Evolutionary conservation across 1,284 basidiomycete species (phyloP).

Genomic region (Singerocomus rubriflavus): DNA sequence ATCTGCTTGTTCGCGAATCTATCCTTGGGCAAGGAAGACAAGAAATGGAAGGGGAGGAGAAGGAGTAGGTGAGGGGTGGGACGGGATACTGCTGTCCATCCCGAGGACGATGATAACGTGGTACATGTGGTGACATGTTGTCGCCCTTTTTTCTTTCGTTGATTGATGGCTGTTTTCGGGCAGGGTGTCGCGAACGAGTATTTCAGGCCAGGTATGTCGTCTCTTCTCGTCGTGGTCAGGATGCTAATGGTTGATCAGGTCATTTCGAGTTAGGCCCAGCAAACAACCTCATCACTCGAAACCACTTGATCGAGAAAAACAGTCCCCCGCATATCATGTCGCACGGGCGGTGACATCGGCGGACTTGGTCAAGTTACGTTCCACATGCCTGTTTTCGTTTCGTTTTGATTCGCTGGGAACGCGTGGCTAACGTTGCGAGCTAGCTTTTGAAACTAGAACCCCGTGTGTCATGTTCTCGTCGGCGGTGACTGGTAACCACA

Average conservation of each 20-base stretch:
- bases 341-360: conserved; percentile 72
- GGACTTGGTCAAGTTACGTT: conserved; percentile 78
- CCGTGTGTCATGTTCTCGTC: conserved; percentile 44
- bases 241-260: not conserved
- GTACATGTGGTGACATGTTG: conserved; percentile 30
- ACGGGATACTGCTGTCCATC: conserved; percentile 12
- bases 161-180: not conserved
- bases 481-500: not conserved
- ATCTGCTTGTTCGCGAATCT: conserved; percentile 71
- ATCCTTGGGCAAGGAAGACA: conserved; percentile 53
- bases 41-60: conserved; percentile 38
- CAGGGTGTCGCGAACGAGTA: conserved; percentile 74
- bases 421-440: conserved; percentile 5
- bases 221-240: not conserved
- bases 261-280: conserved; percentile 51
- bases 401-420: not conserved
- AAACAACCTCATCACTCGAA: conserved; percentile 63
- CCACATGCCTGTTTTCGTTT: conserved; percentile 59
- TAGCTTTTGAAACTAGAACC: conserved; percentile 67
- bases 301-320: conserved; percentile 74
- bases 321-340: conserved; percentile 81
- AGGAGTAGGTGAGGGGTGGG: conserved; percentile 23
- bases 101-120: conserved; percentile 64
- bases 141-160: conserved; percentile 21
- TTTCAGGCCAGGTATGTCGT: conserved; percentile 66